These are phyloP conservation scores for Claviceps paspali DNA, from an alignment of 2,329 filamentous ascomycete genomes.

Conservation along the genomic window DNA sequence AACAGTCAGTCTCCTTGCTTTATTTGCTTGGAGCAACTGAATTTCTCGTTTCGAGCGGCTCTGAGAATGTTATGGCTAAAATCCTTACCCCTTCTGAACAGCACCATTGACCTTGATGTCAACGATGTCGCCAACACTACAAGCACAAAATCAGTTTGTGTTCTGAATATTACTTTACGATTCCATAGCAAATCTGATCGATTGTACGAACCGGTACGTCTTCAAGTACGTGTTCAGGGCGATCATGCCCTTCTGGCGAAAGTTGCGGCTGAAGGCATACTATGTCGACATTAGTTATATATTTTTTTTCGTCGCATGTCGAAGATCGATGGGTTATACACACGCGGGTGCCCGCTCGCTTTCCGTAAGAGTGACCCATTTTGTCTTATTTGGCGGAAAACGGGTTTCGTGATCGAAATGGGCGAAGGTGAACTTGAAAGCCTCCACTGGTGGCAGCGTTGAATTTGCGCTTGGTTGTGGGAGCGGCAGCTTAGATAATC, in stretches of 20 bases:
- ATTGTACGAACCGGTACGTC: constrained; percentile 57
- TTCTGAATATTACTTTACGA: background rate
- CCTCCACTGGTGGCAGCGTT: constrained; percentile 17
- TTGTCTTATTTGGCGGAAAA: constrained; percentile 35
- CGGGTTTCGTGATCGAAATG: constrained; percentile 27
- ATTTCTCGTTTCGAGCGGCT: background rate
- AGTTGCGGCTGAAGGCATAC: constrained; percentile 88
- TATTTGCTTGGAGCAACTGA: background rate
- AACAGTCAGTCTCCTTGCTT: constrained; percentile 17
- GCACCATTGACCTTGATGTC: constrained; percentile 98
- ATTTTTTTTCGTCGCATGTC: constrained; percentile 15
- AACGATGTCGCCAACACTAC: constrained; percentile 91
- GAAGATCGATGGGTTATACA: constrained; percentile 21
- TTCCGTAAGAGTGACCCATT: constrained; percentile 80
- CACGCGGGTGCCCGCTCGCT: constrained; percentile 74
- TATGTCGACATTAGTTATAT: constrained; percentile 17
- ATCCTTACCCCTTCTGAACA: constrained; percentile 82
- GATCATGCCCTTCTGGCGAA: constrained; percentile 94
- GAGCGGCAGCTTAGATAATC: constrained; percentile 22
- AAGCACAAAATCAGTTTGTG: constrained; percentile 25
- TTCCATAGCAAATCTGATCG: background rate
- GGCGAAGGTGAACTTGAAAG: constrained; percentile 19
- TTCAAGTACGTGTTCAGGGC: constrained; percentile 84
- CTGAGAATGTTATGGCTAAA: background rate
- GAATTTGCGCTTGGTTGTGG: constrained; percentile 25